Evolutionary conservation across 2,329 filamentous ascomycete species (phyloP), one percentile per base, ranked within the genome.

Genomic region (Colletotrichum ledebouriae): DNA sequence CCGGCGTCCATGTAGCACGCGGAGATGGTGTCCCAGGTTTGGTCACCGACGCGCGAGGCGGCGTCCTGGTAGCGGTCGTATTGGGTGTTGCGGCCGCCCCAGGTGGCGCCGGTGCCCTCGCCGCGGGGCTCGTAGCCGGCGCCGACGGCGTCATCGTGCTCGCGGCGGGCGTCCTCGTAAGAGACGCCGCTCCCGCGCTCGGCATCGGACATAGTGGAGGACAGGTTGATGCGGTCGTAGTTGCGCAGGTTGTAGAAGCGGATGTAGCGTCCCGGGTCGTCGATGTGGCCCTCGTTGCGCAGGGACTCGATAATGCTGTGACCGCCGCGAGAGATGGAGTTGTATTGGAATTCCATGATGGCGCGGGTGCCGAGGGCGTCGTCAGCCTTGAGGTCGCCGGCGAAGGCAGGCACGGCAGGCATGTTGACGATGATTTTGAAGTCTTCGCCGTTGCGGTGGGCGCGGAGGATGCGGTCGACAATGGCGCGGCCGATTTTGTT

Each of bases 321-420:
- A 3, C 91, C 92, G 37, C 92, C 92, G 41, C 92, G 88, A 78
- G 89, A 92, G 80, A 96, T 96, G 59, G 88, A 91, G 74, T 89
- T 85, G 79, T 96, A 95, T 76, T 96, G 93, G 77, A 92, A 95
- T 76, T 96, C 92, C 91, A 96, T 94, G 74, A 97, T 95, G 5
- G 92, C 93, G 41, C 93, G 85, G 0, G 93, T 96, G 22, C 92
- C 91, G 1, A 95, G 83, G 9, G 91, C 89, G 22, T 87, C 90
- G 59, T 94, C 90, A 0, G 85, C 85, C 73, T 92, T 87, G 56
- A 97, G 83, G 73, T 96, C 92, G 4, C 93, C 93, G 2, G 93
- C 92, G 75, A 97, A 97, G 2, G 89, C 93, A 7, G 93, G 93
- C 0, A 97, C 90, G 1, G 92, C 87, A 0, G 93, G 93, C 79